These are phyloP conservation scores for Ramularia endophylla DNA, from an alignment of 2,329 filamentous ascomycete species.

Conservation along the genomic window DNA sequence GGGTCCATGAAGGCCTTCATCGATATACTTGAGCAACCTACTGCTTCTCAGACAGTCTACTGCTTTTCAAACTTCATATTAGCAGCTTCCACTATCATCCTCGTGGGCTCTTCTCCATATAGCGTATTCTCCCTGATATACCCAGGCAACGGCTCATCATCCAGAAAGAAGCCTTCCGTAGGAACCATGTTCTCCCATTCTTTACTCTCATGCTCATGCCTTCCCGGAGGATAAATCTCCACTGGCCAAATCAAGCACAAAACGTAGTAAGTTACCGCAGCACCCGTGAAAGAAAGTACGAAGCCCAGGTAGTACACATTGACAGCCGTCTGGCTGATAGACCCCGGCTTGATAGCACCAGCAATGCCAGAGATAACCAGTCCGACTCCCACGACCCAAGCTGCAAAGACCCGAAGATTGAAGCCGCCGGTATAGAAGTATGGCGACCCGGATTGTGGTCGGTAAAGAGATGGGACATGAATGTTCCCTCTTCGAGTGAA, in stretches of 20 bases:
- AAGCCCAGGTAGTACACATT: constrained; percentile 21
- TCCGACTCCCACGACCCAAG: constrained; percentile 18
- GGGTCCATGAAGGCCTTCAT: no score
- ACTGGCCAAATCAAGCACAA: constrained; percentile 16
- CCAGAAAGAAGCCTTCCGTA: constrained; percentile 19
- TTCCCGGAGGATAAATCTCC: constrained; percentile 15
- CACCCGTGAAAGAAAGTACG: constrained; percentile 15
- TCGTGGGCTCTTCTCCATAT: constrained; percentile 11
- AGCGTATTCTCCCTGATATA: constrained; percentile 14
- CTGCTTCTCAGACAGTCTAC: no score
- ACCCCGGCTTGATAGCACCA: constrained; percentile 14
- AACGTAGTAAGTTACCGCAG: constrained; percentile 12
- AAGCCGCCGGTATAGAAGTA: constrained; percentile 20
- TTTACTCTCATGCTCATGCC: constrained; percentile 10
- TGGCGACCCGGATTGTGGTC: constrained; percentile 10
- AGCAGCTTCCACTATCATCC: background rate
- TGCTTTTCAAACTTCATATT: no score
- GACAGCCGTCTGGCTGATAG: constrained; percentile 15
- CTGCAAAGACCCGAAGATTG: constrained; percentile 17
- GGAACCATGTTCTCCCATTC: constrained; percentile 18
- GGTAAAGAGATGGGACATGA: constrained; percentile 36
- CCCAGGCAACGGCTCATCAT: constrained; percentile 16
- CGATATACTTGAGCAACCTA: no score
- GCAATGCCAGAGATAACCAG: constrained; percentile 19
- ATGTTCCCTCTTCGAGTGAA: constrained; percentile 36